Conservation (phyloP, 2,329 filamentous ascomycete species). For the Ceratocystis alfenasii region DNA sequence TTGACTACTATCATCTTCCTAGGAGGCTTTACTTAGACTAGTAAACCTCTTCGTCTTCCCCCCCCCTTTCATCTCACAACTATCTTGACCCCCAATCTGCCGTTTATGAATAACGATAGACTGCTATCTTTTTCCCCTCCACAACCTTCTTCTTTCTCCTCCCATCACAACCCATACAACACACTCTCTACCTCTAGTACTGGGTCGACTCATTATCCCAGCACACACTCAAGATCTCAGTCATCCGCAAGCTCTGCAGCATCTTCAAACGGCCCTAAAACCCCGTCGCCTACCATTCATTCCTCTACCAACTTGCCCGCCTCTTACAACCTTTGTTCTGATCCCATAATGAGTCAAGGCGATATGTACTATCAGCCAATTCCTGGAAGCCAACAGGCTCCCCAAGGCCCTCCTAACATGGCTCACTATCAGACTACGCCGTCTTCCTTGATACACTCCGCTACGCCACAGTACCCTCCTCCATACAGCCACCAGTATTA, state of each 20-base stretch:
- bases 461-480: constrained; percentile 53
- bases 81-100: constrained; percentile 29
- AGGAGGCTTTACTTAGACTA: neutral
- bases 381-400: constrained; percentile 62
- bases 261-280: constrained; percentile 56
- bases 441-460: constrained; percentile 61
- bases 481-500: constrained; percentile 62
- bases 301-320: constrained; percentile 36
- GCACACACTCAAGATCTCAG: constrained; percentile 41
- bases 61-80: neutral
- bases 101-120: constrained; percentile 58
- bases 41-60: neutral
- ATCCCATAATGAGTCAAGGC: constrained; percentile 66
- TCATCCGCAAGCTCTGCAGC: constrained; percentile 42
- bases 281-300: constrained; percentile 59
- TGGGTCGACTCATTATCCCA: constrained; percentile 52
- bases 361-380: constrained; percentile 85
- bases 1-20: neutral
- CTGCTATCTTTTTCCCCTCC: constrained; percentile 59
- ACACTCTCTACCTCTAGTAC: constrained; percentile 51
- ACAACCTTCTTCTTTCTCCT: constrained; percentile 55
- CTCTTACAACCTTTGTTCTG: constrained; percentile 34
- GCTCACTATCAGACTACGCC: constrained; percentile 71
- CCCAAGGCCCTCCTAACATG: constrained; percentile 50
- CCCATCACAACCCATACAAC: constrained; percentile 56